Conservation (phyloP, 768 basidiomycete genomes). For the Mycena kentingensis region DNA sequence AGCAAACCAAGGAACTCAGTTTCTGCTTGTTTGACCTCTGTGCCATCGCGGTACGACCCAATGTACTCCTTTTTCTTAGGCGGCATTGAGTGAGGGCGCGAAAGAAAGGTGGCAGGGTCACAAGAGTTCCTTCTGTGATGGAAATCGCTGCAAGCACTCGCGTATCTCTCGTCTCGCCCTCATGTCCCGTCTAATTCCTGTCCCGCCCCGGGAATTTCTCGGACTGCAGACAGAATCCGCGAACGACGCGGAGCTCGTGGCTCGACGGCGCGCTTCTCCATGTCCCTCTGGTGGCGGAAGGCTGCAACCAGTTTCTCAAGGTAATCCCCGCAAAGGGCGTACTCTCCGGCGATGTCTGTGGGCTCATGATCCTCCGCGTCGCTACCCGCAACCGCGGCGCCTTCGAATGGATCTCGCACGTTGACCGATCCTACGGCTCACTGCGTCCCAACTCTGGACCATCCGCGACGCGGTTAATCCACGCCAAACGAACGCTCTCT, state of each 20-base stretch:
- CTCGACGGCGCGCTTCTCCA: constrained; percentile 54
- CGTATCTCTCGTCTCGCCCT: too few species aligned
- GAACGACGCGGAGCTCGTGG: constrained; percentile 50
- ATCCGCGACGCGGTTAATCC: constrained; percentile 52
- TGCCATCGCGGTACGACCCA: too few species aligned
- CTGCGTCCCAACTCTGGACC: constrained; percentile 53
- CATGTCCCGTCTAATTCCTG: constrained; percentile 45
- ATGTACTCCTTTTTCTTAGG: too few species aligned
- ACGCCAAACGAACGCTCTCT: constrained; percentile 42
- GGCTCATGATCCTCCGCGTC: constrained; percentile 55
- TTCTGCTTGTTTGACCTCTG: too few species aligned
- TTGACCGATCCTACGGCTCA: constrained; percentile 55
- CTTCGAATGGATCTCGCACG: constrained; percentile 57
- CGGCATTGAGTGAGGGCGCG: too few species aligned
- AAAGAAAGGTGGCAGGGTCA: too few species aligned
- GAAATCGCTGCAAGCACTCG: too few species aligned
- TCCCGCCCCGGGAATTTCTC: constrained; percentile 46
- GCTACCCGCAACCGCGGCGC: constrained; percentile 51
- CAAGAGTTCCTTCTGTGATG: too few species aligned
- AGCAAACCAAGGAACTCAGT: too few species aligned
- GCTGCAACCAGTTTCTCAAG: constrained; percentile 52
- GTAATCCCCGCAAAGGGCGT: constrained; percentile 50
- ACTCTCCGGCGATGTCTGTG: constrained; percentile 49
- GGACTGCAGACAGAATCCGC: constrained; percentile 51
- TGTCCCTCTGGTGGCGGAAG: constrained; percentile 49